phyloP scores from a whole-genome alignment of 306 rosid genomes.

The Lupinus albus region DNA sequence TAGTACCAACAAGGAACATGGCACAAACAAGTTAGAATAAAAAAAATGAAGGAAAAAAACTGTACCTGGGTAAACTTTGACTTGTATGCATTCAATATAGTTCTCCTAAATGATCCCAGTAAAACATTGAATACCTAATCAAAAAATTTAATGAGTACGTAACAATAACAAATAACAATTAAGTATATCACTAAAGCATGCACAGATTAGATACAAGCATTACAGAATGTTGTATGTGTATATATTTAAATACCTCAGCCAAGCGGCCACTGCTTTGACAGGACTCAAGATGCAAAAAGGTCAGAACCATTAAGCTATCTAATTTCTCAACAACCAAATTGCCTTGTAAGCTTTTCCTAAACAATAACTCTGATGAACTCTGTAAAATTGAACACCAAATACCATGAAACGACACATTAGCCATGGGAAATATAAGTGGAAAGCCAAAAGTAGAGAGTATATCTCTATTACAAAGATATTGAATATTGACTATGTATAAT shows the following conservation, averaged over 20 bases:
- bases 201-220: not conserved
- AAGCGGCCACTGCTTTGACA: constrained; percentile 77
- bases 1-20: not conserved
- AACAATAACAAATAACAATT: not conserved
- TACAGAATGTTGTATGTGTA: not conserved
- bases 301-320: constrained; percentile 74
- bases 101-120: constrained; percentile 65
- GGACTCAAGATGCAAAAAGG: constrained; percentile 84
- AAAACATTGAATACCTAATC: constrained; percentile 79
- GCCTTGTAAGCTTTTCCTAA: constrained; percentile 49
- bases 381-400: constrained; percentile 38
- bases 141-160: constrained; percentile 16
- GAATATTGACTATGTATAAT: not conserved
- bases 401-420: constrained; percentile 18
- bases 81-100: constrained; percentile 75
- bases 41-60: not conserved
- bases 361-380: constrained; percentile 58
- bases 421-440: not conserved
- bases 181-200: constrained; percentile 3
- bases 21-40: constrained; percentile 14
- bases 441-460: not conserved
- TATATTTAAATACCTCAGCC: constrained; percentile 59
- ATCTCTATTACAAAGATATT: not conserved
- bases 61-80: constrained; percentile 91
- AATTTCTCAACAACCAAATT: constrained; percentile 60